Conservation (phyloP, 352 stramenopile species). For the Pythium periplocum region DNA sequence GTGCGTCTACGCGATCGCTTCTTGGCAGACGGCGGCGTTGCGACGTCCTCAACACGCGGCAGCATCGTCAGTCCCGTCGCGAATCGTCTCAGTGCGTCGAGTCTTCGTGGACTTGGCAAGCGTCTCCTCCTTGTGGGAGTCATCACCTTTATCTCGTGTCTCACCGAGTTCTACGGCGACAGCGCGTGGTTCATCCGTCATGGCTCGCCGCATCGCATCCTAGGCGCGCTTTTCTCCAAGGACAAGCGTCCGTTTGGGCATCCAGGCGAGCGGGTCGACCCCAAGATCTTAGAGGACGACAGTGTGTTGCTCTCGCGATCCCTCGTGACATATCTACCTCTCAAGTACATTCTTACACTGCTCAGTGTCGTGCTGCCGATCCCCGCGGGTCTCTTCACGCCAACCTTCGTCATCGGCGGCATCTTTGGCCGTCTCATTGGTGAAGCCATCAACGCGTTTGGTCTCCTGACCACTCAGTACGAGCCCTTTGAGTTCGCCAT, state of each 20-base stretch:
- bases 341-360: constrained; percentile 76
- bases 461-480: constrained; percentile 58
- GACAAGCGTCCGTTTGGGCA: constrained; percentile 44
- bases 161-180: constrained; percentile 76
- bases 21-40: constrained; percentile 3
- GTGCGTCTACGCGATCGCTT: constrained; percentile 57
- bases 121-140: constrained; percentile 44
- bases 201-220: constrained; percentile 56
- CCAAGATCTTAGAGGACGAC: constrained; percentile 20
- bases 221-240: constrained; percentile 61
- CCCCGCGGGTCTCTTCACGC: constrained; percentile 74
- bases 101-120: constrained; percentile 33
- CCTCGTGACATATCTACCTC: constrained; percentile 65
- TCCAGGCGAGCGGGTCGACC: neutral
- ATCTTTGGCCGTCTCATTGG: constrained; percentile 80
- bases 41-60: neutral
- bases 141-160: constrained; percentile 62
- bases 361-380: constrained; percentile 73
- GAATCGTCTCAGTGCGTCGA: neutral
- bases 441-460: constrained; percentile 63
- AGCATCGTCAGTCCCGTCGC: neutral
- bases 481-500: constrained; percentile 91
- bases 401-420: constrained; percentile 80
- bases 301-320: constrained; percentile 68
- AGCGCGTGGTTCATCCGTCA: constrained; percentile 77